A percentile compares a stretch with the other conserved stretches of the same genome.
Evolutionary conservation across 73 alveolate genomes (phyloP).

Genomic region (Symbiodinium pilosum): DNA sequence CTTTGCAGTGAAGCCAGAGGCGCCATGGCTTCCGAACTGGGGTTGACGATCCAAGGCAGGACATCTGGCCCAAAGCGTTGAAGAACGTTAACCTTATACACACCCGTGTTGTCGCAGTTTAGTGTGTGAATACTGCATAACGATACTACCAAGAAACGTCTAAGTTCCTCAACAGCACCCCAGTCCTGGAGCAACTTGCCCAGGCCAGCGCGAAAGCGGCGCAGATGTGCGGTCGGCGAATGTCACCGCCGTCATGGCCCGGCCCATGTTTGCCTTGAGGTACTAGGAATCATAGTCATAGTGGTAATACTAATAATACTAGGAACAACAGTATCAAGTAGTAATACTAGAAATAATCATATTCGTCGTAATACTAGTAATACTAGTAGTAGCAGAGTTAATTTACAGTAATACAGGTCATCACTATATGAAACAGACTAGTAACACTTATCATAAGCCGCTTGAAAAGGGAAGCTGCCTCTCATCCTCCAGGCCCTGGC

Average conservation of each 20-base stretch:
- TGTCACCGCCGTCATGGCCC: slow-evolving; percentile 98
- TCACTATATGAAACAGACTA: too few species aligned
- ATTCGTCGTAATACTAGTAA: too few species aligned
- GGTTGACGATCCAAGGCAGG: slow-evolving; percentile 52
- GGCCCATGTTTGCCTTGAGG: too few species aligned
- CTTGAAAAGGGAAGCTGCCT: neutral
- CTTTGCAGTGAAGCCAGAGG: neutral
- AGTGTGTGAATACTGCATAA: neutral
- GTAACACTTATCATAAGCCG: too few species aligned
- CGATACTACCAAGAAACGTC: neutral
- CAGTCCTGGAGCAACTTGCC: too few species aligned
- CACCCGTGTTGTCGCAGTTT: neutral
- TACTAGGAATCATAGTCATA: too few species aligned
- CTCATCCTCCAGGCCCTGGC: slow-evolving; percentile 96
- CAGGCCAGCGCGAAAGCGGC: slow-evolving; percentile 98
- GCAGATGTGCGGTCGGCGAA: slow-evolving; percentile 98
- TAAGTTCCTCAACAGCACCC: neutral
- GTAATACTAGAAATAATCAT: too few species aligned
- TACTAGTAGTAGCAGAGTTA: too few species aligned
- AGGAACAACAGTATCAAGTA: too few species aligned
- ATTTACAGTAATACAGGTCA: too few species aligned
- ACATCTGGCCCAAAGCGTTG: neutral
- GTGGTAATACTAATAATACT: too few species aligned
- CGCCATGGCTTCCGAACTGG: slow-evolving; percentile 84
- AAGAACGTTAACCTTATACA: neutral